phyloP scores from a whole-genome alignment of 768 basidiomycete genomes.

The Macrolepiota albuminosa region DNA sequence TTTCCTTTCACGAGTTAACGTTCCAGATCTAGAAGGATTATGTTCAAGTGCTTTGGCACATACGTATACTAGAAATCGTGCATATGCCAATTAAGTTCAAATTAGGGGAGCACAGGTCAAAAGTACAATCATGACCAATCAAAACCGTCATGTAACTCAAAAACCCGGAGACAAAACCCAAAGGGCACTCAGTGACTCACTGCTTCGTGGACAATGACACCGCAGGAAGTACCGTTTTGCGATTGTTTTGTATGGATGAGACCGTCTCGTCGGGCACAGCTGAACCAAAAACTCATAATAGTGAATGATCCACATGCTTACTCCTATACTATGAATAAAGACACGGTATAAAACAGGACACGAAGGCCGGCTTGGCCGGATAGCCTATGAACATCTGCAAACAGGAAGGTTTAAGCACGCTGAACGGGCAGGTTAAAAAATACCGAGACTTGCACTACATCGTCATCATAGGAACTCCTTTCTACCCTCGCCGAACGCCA shows the following conservation, averaged over 20 bases:
- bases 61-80: no score
- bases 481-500: constrained; percentile 22
- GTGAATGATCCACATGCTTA: neutral
- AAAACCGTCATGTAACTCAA: constrained; percentile 13
- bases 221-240: neutral
- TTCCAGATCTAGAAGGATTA: no score
- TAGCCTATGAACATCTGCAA: neutral
- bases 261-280: neutral
- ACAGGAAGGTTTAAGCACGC: neutral
- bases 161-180: constrained; percentile 11
- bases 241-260: constrained; percentile 3
- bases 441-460: neutral
- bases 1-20: no score
- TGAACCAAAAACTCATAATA: neutral
- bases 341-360: neutral
- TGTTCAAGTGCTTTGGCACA: no score
- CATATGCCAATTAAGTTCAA: no score
- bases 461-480: neutral
- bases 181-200: neutral
- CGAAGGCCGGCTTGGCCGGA: neutral
- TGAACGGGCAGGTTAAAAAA: neutral
- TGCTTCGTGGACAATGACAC: neutral
- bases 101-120: neutral
- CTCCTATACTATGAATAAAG: neutral
- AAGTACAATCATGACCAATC: constrained; percentile 7